phyloP scores from a whole-genome alignment of 768 basidiomycete species.

The Pleurotus tuoliensis region DNA sequence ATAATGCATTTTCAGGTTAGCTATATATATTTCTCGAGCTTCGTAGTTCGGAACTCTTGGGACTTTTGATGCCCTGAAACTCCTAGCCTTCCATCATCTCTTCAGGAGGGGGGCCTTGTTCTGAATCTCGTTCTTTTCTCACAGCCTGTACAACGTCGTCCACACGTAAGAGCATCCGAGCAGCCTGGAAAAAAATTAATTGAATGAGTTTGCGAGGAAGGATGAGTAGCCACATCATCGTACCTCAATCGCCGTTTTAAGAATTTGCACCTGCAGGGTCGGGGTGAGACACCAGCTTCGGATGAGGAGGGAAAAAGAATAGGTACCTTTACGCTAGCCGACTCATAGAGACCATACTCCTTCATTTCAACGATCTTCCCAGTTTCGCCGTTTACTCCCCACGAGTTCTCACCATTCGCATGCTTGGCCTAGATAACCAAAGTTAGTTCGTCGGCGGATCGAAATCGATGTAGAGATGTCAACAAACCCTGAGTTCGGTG shows the following conservation, averaged over 20 bases:
- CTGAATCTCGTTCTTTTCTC: conserved; percentile 66
- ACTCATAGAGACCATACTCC: conserved; percentile 88
- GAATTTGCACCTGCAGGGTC: conserved; percentile 70
- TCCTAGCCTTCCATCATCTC: conserved; percentile 43
- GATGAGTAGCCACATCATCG: too few relatives aligned
- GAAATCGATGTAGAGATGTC: conserved; percentile 3
- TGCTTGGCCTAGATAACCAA: conserved; percentile 75
- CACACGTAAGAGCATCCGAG: conserved; percentile 86
- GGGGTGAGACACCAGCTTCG: not conserved
- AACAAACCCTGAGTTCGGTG: conserved; percentile 85
- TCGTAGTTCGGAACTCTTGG: too few relatives aligned
- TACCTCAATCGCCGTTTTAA: conserved; percentile 96
- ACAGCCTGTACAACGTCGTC: conserved; percentile 94
- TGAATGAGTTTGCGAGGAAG: not conserved
- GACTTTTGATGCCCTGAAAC: not conserved
- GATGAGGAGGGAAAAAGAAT: not conserved
- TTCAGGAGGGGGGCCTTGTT: conserved; percentile 46
- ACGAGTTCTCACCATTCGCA: conserved; percentile 83
- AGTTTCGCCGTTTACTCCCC: conserved; percentile 94
- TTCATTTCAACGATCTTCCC: conserved; percentile 98
- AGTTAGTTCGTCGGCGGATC: conserved; percentile 5
- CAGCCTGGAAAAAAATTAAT: conserved; percentile 45
- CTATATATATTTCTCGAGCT: not conserved
- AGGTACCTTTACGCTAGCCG: conserved; percentile 86
- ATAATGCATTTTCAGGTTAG: too few relatives aligned